A percentile compares a stretch with the other conserved stretches of the same genome.
phyloP scores from a whole-genome alignment of 352 stramenopile genomes.

The Globisporangium carolinianum region DNA sequence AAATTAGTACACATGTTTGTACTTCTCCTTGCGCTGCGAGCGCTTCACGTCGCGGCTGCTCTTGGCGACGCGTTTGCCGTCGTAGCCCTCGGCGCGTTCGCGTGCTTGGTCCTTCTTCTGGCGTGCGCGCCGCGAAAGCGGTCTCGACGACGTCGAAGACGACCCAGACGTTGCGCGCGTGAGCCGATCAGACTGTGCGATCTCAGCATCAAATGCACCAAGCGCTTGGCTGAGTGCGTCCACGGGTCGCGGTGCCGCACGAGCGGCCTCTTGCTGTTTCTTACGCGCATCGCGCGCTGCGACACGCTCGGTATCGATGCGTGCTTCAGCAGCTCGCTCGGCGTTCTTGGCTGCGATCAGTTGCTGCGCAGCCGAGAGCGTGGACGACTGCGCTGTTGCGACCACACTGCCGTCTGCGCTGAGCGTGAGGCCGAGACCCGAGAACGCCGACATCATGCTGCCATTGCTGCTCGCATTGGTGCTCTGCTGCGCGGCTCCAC shows the following conservation, averaged over 20 bases:
- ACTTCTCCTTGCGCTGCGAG: slow-evolving; percentile 51
- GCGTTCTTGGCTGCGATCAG: slow-evolving; percentile 40
- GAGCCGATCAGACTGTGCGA: slow-evolving; percentile 29
- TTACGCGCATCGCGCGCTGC: slow-evolving; percentile 18
- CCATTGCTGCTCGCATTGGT: slow-evolving; percentile 4
- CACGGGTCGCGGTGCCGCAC: slow-evolving; percentile 19
- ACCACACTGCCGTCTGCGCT: slow-evolving; percentile 20
- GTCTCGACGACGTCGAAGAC: slow-evolving; percentile 10
- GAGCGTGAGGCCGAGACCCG: slow-evolving; percentile 40
- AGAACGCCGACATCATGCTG: slow-evolving; percentile 53
- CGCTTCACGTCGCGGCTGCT: slow-evolving; percentile 29
- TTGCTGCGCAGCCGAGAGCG: slow-evolving; percentile 35
- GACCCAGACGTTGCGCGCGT: slow-evolving; percentile 11
- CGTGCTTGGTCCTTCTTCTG: slow-evolving; percentile 36
- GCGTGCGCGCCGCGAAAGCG: slow-evolving; percentile 31
- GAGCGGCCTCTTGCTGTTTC: slow-evolving; percentile 21
- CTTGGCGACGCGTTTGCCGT: slow-evolving; percentile 17
- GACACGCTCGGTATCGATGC: slow-evolving; percentile 13
- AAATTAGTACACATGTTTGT: slow-evolving; percentile 46
- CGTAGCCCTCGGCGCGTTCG: slow-evolving; percentile 23
- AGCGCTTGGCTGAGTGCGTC: slow-evolving; percentile 56
- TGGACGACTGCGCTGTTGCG: not conserved
- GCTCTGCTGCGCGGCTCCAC: not conserved
- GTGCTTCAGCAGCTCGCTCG: slow-evolving; percentile 29
- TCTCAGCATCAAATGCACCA: slow-evolving; percentile 49